Conservation (phyloP, 306 rosid species). For the Vigna mungo region DNA sequence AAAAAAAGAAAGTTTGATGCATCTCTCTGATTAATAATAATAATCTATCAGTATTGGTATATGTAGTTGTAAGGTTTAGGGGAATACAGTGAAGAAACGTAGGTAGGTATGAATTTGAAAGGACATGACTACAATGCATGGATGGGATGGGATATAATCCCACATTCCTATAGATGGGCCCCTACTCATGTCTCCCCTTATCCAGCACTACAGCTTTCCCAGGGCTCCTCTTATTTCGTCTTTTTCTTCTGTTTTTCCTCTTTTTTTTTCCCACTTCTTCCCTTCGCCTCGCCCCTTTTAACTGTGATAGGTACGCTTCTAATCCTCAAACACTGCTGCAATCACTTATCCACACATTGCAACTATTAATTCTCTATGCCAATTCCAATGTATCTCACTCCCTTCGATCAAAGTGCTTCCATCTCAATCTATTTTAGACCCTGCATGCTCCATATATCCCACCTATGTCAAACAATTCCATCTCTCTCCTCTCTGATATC, state of each 20-base stretch:
- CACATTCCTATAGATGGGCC: constrained; percentile 63
- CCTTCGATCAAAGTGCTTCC: no score
- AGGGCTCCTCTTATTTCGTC: constrained; percentile 40
- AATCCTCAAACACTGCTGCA: constrained; percentile 37
- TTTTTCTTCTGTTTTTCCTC: constrained; percentile 31
- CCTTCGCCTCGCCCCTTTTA: background rate
- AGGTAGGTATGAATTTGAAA: constrained; percentile 42
- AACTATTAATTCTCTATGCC: background rate
- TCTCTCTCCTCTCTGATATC: constrained; percentile 6
- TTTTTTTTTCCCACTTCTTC: background rate
- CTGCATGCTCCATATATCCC: constrained; percentile 13
- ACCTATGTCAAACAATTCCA: constrained; percentile 4
- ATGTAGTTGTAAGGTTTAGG: background rate
- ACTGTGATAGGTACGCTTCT: constrained; percentile 42
- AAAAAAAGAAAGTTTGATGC: background rate
- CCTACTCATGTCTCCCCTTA: constrained; percentile 74
- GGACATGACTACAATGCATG: constrained; percentile 53
- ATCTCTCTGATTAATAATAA: background rate
- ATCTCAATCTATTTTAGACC: background rate
- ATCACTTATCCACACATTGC: constrained; percentile 16
- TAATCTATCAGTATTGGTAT: background rate
- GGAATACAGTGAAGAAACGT: constrained; percentile 18
- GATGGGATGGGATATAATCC: constrained; percentile 49
- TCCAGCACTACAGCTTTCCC: constrained; percentile 66
- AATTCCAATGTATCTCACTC: constrained; percentile 3